Evolutionary conservation across 2,329 filamentous ascomycete genomes (phyloP).

Genomic region (Xylariaceae sp.): DNA sequence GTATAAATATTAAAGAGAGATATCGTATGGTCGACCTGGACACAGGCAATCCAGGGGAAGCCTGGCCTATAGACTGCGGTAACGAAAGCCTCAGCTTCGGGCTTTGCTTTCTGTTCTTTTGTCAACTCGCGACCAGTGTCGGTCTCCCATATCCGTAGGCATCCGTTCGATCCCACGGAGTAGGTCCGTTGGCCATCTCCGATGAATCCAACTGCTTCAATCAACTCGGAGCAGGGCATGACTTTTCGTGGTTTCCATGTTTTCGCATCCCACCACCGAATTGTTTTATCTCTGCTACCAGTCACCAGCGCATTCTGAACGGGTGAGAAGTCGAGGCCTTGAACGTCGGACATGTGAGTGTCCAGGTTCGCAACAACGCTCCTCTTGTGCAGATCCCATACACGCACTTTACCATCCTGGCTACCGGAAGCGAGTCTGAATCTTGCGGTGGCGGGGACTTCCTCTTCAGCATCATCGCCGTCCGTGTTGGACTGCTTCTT

Average conservation of each 20-base stretch:
- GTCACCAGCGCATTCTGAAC: constrained; percentile 73
- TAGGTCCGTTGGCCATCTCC: constrained; percentile 66
- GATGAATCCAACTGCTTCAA: constrained; percentile 80
- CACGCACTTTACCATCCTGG: constrained; percentile 85
- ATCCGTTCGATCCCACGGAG: constrained; percentile 79
- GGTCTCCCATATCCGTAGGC: constrained; percentile 77
- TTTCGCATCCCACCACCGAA: constrained; percentile 82
- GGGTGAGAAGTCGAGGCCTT: constrained; percentile 74
- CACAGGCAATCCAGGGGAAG: constrained; percentile 67
- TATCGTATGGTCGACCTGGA: constrained; percentile 86
- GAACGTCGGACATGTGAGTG: constrained; percentile 93
- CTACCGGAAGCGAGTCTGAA: constrained; percentile 86
- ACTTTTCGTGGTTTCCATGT: constrained; percentile 81
- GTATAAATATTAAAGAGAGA: constrained; percentile 58
- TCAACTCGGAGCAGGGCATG: constrained; percentile 75
- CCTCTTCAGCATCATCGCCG: constrained; percentile 39
- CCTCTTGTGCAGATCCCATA: constrained; percentile 88
- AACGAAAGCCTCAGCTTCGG: constrained; percentile 63
- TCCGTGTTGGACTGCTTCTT: constrained; percentile 40
- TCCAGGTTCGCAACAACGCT: constrained; percentile 73
- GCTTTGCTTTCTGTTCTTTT: constrained; percentile 58
- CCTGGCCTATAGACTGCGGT: constrained; percentile 61
- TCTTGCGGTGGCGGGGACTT: constrained; percentile 39
- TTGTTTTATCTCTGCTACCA: constrained; percentile 85
- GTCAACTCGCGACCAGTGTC: constrained; percentile 75